Evolutionary conservation across 768 basidiomycete species (phyloP), one percentile per base, ranked within the genome.

Genomic region (Hirschioporus abietinus): DNA sequence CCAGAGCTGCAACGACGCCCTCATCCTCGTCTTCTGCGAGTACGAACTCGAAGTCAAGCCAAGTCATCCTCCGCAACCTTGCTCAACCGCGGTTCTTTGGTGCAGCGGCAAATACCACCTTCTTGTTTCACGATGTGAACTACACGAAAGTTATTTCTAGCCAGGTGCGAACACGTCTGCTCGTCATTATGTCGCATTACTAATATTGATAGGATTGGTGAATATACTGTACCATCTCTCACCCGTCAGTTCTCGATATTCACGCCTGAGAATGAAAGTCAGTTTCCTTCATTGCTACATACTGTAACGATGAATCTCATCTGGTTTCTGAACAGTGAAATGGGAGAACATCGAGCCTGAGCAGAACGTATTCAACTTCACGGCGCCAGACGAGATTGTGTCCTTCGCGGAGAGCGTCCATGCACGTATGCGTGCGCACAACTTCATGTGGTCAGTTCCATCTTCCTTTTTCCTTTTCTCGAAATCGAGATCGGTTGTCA

Each of bases 311-410:
- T 52, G 42, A 15, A 15, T 52, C 12, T 52, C 12, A 52, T 15
- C 3, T 15, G 5, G 12, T 10, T 3, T 52, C 20, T 15, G 42
- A 15, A 52, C 3, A 52, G 42, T 52, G 42, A 52, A 52, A 15
- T 52, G 35, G 66, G 66, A 65, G 23, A 59, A 30, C 34, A 67
- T 65, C n/a, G 72, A 75, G 58, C 73, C 72, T 24, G 62, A 73
- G 42, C 72, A 69, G 36, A 74, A 71, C 17, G 65, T 70, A 35
- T 74, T 75, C 66, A 66, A 71, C 52, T 74, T 70, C 34, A 66
- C 70, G 42, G 65, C 66, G 0, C 68, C 72, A 35, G 71, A 76
- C 42, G 68, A 73, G 59, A 67, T 73, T 24, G 42, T 52, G 12
- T 52, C 42, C 1, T 52, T 52, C 12, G 42, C 42, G 42, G 42